phyloP scores from a whole-genome alignment of 371 early-diverging fungal genomes.

The Chytridiales sp. region DNA sequence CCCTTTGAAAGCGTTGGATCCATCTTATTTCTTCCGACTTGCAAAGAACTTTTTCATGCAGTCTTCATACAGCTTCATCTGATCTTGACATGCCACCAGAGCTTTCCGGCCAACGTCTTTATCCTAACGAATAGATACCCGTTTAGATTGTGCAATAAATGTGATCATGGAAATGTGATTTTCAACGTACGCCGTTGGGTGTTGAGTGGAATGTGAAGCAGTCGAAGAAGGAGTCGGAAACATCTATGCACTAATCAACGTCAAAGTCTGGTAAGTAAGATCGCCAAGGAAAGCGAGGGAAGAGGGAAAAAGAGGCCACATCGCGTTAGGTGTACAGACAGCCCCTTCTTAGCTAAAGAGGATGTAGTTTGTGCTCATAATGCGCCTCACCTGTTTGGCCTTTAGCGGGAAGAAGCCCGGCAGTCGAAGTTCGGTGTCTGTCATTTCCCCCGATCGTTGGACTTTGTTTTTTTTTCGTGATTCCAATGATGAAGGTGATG shows the following conservation, averaged over 20 bases:
- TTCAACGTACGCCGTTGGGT: conserved; percentile 37
- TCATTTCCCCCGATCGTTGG: too few species aligned
- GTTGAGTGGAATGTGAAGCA: conserved; percentile 42
- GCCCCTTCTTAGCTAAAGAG: too few species aligned
- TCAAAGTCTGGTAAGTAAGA: background rate
- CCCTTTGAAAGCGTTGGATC: too few species aligned
- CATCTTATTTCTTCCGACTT: conserved; percentile 9
- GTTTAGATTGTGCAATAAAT: background rate
- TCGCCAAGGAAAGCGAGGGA: background rate
- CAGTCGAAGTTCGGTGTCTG: conserved; percentile 17
- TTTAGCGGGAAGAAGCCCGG: conserved; percentile 49
- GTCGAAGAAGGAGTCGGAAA: conserved; percentile 45
- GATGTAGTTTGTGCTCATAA: too few species aligned
- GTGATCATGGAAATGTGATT: background rate
- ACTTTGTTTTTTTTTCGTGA: too few species aligned
- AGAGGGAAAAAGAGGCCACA: background rate
- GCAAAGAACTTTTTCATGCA: conserved; percentile 46
- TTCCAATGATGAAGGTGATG: too few species aligned
- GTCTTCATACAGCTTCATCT: conserved; percentile 36
- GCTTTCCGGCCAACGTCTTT: conserved; percentile 36
- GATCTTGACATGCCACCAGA: conserved; percentile 29
- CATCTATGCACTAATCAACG: conserved; percentile 33
- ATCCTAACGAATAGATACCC: conserved; percentile 24
- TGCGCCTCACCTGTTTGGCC: conserved; percentile 23
- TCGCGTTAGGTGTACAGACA: too few species aligned